A percentile compares a stretch with the other conserved stretches of the same genome.
Evolutionary conservation across 2,329 filamentous ascomycete species (phyloP).

Genomic region (Aspergillus floridensis): DNA sequence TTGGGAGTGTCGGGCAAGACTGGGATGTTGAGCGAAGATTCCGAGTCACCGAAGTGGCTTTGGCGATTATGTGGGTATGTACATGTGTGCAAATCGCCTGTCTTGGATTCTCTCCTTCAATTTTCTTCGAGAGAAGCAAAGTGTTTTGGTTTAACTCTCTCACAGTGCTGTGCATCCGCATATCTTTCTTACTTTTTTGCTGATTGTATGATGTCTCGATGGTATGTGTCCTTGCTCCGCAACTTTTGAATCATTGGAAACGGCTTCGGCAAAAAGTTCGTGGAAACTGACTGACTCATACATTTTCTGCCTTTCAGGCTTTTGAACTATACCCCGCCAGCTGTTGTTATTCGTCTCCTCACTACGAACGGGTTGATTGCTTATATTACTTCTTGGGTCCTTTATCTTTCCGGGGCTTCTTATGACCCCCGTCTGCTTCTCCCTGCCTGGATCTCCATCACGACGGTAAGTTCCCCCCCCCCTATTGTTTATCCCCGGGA

Average conservation of each 20-base stretch:
- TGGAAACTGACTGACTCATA: neutral
- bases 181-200: conserved; percentile 81
- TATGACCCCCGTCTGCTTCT: conserved; percentile 68
- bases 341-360: conserved; percentile 74
- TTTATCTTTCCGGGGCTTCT: conserved; percentile 68
- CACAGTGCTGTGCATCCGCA: conserved; percentile 69
- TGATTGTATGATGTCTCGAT: conserved; percentile 80
- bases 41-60: conserved; percentile 64
- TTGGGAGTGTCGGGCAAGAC: conserved; percentile 37
- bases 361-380: conserved; percentile 72
- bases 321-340: conserved; percentile 74
- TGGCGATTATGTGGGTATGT: conserved; percentile 71
- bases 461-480: conserved; percentile 54
- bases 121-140: no score
- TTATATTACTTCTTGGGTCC: conserved; percentile 70
- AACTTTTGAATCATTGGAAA: no score
- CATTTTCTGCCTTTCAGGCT: conserved; percentile 54
- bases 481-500: neutral
- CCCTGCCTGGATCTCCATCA: conserved; percentile 75
- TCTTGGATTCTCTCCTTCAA: no score
- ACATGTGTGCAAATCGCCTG: conserved; percentile 26
- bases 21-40: conserved; percentile 51
- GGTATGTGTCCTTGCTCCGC: conserved; percentile 49
- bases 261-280: neutral
- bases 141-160: neutral